Evolutionary conservation across 2,329 filamentous ascomycete species (phyloP), one percentile per base, ranked within the genome.

Genomic region (Emergomyces orientalis): DNA sequence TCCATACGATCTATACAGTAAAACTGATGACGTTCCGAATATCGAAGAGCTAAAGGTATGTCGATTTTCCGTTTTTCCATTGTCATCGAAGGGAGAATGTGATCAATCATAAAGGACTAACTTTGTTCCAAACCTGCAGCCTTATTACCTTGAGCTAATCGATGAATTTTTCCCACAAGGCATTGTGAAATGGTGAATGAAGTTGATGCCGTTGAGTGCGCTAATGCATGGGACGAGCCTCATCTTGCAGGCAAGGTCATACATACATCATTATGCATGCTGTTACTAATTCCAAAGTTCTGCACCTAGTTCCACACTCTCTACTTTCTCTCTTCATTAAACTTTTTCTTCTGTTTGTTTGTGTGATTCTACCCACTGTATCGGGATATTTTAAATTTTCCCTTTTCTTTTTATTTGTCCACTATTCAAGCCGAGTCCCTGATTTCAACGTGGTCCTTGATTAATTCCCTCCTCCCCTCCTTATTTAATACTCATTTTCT

Each of bases 1-100:
- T 74, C 90, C 91, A 0, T 96, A 96, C 70, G 91, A 96, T 72
- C 73, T 96, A 59, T 96, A 96, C 79, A 93, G 88, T 79, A 96
- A 96, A 85, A 91, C 87, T 68, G 91, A 96, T 70, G 89, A 86
- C 22, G 81, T 91, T 27, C 91, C 90, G 1, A 86, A 84, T 63
- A 84, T 87, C 0, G 88, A 91, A 71, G 85, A 89, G 69, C 79
- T 96, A 63, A 95, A 93, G 82, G 82, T 84, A 70, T 67, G 77
- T 70, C 67, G 39, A 32, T 52, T 51, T 22, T 22, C 30, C n/a
- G 6, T 34, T 9, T n/a, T 13, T 47, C 59, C 32, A 19, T 58
- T 30, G 17, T 34, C n/a, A 11, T n/a, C 27, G 9, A 32, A 1
- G n/a, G 27, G 14, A 54, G n/a, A 39, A 25, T 14, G 25, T 56